Percentiles rank a stretch among this genome's conserved stretches.
Evolutionary conservation across 495 filamentous ascomycete species (phyloP).

Genomic region (Lindgomyces ingoldianus): DNA sequence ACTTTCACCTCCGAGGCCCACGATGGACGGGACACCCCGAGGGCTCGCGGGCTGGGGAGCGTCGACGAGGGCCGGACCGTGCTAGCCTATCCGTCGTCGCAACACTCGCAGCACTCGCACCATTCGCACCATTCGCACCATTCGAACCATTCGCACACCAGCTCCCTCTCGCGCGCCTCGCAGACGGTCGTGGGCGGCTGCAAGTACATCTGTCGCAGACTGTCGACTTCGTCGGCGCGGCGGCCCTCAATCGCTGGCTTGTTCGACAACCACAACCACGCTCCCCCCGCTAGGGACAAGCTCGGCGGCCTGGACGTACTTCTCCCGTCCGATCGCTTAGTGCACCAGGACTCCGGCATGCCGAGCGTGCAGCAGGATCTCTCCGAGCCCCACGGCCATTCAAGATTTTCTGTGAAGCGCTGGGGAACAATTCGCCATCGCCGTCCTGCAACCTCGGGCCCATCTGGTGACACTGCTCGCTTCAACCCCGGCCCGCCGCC

Average conservation of each 20-base stretch:
- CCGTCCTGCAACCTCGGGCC: slow-evolving; percentile 31
- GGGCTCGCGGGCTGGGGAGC: neutral
- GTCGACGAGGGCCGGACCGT: slow-evolving; percentile 21
- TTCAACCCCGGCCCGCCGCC: slow-evolving; percentile 24
- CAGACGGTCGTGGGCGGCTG: slow-evolving; percentile 8
- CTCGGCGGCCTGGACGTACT: no score
- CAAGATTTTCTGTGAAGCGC: slow-evolving; percentile 13
- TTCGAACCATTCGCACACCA: slow-evolving; percentile 15
- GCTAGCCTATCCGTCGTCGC: neutral
- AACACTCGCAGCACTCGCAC: slow-evolving; percentile 13
- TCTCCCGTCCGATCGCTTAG: no score
- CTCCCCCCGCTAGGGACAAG: slow-evolving; percentile 1
- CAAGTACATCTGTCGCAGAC: slow-evolving; percentile 29
- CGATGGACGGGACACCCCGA: slow-evolving; percentile 10
- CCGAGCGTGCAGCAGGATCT: slow-evolving; percentile 3
- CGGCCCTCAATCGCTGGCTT: slow-evolving; percentile 6
- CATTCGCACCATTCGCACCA: no score
- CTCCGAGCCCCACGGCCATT: neutral
- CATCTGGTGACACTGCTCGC: slow-evolving; percentile 28
- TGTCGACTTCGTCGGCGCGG: slow-evolving; percentile 29
- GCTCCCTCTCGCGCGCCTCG: slow-evolving; percentile 29
- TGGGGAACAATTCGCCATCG: slow-evolving; percentile 28
- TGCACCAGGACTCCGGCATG: slow-evolving; percentile 29
- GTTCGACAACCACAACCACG: neutral
- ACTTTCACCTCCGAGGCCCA: slow-evolving; percentile 17